These are phyloP conservation scores for Pugionium dolabratum DNA, from an alignment of 345 rosid genomes.

Conservation along the genomic window DNA sequence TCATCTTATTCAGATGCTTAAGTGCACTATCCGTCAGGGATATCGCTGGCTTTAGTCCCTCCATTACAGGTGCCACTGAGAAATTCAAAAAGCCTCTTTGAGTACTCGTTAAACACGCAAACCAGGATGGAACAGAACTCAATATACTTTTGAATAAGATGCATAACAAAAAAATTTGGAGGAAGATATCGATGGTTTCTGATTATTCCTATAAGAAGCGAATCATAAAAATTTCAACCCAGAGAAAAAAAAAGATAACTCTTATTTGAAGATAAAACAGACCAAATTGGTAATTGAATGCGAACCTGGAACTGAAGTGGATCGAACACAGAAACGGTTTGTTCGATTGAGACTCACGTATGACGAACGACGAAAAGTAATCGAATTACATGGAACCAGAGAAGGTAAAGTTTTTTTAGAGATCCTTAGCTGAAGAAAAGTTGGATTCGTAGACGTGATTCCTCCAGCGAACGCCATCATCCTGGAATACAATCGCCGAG, in stretches of 20 bases:
- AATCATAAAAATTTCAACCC: background rate
- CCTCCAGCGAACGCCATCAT: constrained; percentile 54
- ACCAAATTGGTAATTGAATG: constrained; percentile 2
- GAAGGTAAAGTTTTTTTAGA: constrained; percentile 16
- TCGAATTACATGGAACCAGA: constrained; percentile 32
- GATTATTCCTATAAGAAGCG: background rate
- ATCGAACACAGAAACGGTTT: constrained; percentile 52
- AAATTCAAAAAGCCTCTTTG: constrained; percentile 8
- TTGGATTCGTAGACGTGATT: constrained; percentile 33
- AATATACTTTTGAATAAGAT: background rate
- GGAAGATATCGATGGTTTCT: background rate
- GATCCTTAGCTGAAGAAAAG: constrained; percentile 39
- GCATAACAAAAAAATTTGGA: background rate
- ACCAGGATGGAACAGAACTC: constrained; percentile 10
- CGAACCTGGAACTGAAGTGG: constrained; percentile 59
- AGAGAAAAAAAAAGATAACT: background rate
- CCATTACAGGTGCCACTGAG: constrained; percentile 50
- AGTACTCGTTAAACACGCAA: constrained; percentile 17
- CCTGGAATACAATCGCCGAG: constrained; percentile 6
- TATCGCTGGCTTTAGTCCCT: constrained; percentile 69
- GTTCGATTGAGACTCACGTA: constrained; percentile 45
- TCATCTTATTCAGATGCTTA: constrained; percentile 83
- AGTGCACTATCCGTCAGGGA: constrained; percentile 72
- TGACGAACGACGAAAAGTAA: constrained; percentile 48
- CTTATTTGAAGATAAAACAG: constrained; percentile 5